Evolutionary conservation across 1,139 yeast species (phyloP), one percentile per base, ranked within the genome.

Genomic region (Saccharomyces hybrid): DNA sequence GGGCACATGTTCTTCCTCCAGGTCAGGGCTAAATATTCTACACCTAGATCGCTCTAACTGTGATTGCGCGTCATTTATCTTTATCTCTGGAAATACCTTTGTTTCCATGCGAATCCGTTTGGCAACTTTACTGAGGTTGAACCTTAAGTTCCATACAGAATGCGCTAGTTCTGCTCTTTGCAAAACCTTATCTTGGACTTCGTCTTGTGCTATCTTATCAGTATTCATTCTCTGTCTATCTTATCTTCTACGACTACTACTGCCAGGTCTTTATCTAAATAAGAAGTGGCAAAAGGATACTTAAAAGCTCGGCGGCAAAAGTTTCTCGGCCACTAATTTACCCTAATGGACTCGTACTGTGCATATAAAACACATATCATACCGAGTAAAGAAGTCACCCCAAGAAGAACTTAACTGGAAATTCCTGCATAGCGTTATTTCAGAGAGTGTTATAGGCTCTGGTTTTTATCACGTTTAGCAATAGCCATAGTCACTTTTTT

Each of bases 281-380:
- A 16, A 38, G n/a, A 19, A 19, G 44, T 38, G 44, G 44, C 25
- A 38, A 19, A 14, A 38, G n/a, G 7, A 38, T 14, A 19, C 11
- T 38, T 16, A 38, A 38, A 19, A 16, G 44, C 44, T 38, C 44
- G 44, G 44, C 44, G 44, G 44, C 44, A 38, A 38, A 38, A 38
- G 23, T 19, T 25, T 7, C n/a, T 38, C n/a, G 44, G 44, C 25
- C 25, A 19, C 5, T 38, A 16, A 38, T 9, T 19, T 14, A 19
- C 44, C 23, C n/a, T 38, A 38, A 11, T 19, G n/a, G 11, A 13
- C 13, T 38, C 3, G 19, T 4, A 38, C 7, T 9, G 9, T 19
- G 19, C 19, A 29, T 29, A 9, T 11, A 29, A 29, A 5, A n/a
- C n/a, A 5, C 32, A 5, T 7, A 26, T 6, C 28, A 26, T 26